phyloP scores from a whole-genome alignment of 2,329 filamentous ascomycete genomes.

The Cladophialophora yegresii region DNA sequence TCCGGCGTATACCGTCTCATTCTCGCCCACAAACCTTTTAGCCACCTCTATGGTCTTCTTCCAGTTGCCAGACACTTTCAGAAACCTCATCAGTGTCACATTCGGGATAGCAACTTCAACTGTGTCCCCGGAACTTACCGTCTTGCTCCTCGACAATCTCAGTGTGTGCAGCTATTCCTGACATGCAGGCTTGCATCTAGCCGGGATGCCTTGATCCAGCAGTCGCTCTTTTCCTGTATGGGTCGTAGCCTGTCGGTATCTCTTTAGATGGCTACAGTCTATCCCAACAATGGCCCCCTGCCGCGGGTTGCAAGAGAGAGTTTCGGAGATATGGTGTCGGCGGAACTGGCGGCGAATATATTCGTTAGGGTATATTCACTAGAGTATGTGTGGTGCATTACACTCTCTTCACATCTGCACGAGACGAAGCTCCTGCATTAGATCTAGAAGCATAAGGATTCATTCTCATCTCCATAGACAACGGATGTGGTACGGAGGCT shows the following conservation, averaged over 20 bases:
- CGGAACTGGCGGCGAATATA: background rate
- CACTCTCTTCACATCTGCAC: background rate
- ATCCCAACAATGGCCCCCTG: background rate
- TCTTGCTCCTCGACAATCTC: constrained; percentile 5
- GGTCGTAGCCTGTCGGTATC: background rate
- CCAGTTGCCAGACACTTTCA: constrained; percentile 7
- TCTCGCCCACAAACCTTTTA: background rate
- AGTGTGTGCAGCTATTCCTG: constrained; percentile 7
- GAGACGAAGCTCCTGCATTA: background rate
- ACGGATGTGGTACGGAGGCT: background rate
- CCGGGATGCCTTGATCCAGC: background rate
- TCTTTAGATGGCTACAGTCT: background rate
- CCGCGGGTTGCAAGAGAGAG: background rate
- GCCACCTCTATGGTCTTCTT: background rate
- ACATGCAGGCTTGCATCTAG: background rate
- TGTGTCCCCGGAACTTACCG: background rate
- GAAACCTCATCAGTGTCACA: constrained; percentile 10
- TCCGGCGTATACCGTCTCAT: background rate
- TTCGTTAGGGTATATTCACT: too few relatives aligned
- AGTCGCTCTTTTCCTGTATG: background rate
- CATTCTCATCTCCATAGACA: background rate
- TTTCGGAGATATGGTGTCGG: background rate
- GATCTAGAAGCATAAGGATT: background rate
- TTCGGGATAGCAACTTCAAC: constrained; percentile 3
- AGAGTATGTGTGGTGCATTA: background rate